Evolutionary conservation across 139 green algal genomes (phyloP).

Genomic region (Chlamydomonas sp.): DNA sequence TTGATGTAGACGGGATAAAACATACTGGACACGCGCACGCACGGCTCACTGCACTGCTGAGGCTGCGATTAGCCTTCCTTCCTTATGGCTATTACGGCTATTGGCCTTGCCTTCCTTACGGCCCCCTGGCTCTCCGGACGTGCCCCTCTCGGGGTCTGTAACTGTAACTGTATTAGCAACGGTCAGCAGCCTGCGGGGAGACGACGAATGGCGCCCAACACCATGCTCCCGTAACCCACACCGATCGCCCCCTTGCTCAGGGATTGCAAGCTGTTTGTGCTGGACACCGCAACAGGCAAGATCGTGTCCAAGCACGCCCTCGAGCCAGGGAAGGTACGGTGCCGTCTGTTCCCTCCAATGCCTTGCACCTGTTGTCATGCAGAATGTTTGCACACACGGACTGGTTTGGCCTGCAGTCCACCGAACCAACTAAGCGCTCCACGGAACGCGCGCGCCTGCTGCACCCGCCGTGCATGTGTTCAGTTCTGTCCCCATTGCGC

Average conservation of each 20-base stretch:
- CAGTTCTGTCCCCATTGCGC: background rate
- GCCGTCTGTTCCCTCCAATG: background rate
- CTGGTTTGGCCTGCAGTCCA: background rate
- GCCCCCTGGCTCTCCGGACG: no score
- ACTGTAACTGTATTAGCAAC: no score
- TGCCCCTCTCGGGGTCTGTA: no score
- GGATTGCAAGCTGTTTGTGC: slow-evolving; percentile 57
- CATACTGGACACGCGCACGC: no score
- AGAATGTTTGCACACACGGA: background rate
- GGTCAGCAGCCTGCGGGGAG: no score
- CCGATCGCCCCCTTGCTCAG: background rate
- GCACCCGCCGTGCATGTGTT: background rate
- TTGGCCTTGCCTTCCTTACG: no score
- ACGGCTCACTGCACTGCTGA: no score
- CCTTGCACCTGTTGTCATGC: background rate
- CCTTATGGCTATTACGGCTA: no score
- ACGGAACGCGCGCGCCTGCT: background rate
- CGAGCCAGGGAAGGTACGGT: slow-evolving; percentile 26
- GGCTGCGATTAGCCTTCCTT: no score
- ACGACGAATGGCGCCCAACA: background rate
- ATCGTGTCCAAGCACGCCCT: slow-evolving; percentile 53
- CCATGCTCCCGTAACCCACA: background rate
- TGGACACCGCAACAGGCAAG: slow-evolving; percentile 59
- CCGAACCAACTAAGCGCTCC: background rate
- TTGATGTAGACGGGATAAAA: no score